Conservation (phyloP, 805 yeast genomes). For the Candida suzukii region DNA sequence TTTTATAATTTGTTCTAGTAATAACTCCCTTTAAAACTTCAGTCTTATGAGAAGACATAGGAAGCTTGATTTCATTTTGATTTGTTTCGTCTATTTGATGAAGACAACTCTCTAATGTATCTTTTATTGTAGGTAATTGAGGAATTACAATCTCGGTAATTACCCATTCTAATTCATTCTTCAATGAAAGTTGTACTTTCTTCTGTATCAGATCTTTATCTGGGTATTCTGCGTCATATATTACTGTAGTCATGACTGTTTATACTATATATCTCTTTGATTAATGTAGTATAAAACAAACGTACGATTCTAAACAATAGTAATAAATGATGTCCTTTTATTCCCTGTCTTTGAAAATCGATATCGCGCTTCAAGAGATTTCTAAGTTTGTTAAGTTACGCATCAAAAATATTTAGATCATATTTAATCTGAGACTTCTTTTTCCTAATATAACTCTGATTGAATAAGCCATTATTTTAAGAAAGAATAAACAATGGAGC, state of each 20-base stretch:
- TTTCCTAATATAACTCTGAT: no score
- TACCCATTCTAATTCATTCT: slow-evolving; percentile 37
- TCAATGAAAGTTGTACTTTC: slow-evolving; percentile 6
- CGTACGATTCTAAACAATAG: no score
- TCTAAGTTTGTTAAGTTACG: no score
- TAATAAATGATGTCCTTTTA: no score
- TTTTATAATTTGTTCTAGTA: slow-evolving; percentile 45
- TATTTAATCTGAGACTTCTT: no score
- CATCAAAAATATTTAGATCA: no score
- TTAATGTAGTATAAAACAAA: no score
- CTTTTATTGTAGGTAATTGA: slow-evolving; percentile 38
- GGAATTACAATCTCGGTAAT: slow-evolving; percentile 39
- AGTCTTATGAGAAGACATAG: slow-evolving; percentile 47
- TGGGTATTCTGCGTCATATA: slow-evolving; percentile 9
- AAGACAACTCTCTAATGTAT: slow-evolving; percentile 34
- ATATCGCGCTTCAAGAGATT: no score
- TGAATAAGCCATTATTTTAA: no score
- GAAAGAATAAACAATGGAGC: not conserved
- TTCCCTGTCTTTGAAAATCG: no score
- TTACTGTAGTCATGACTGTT: slow-evolving; percentile 16
- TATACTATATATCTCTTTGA: no score
- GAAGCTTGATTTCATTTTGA: slow-evolving; percentile 42
- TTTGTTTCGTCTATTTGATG: slow-evolving; percentile 29
- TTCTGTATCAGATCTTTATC: no score
- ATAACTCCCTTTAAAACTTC: slow-evolving; percentile 56